A percentile compares a stretch with the other conserved stretches of the same genome.
These are phyloP conservation scores for Cryphonectria radicalis DNA, from an alignment of 2,329 filamentous ascomycete genomes.

Conservation along the genomic window DNA sequence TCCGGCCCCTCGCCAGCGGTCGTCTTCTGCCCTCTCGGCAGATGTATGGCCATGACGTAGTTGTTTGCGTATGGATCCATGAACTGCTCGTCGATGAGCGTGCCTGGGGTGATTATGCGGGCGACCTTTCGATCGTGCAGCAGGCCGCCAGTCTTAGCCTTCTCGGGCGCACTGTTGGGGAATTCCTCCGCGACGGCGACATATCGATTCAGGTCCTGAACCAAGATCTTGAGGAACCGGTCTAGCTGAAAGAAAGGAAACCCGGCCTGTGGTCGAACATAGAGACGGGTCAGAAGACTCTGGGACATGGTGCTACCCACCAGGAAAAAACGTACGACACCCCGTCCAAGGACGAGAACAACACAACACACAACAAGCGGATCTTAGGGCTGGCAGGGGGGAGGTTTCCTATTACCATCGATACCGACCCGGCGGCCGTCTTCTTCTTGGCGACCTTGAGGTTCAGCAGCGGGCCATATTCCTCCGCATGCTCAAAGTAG, in stretches of 20 bases:
- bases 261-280: constrained; percentile 65
- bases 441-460: constrained; percentile 84
- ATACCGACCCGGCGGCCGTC: constrained; percentile 75
- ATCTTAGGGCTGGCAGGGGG: not conserved
- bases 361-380: not conserved
- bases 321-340: constrained; percentile 27
- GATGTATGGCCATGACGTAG: constrained; percentile 82
- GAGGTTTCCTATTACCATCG: constrained; percentile 70
- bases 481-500: constrained; percentile 94
- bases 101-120: constrained; percentile 90
- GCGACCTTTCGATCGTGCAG: constrained; percentile 85
- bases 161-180: constrained; percentile 71
- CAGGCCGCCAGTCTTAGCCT: constrained; percentile 74
- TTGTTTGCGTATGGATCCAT: constrained; percentile 95
- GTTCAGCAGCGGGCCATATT: constrained; percentile 83
- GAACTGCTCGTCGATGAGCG: constrained; percentile 95
- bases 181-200: constrained; percentile 96
- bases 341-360: constrained; percentile 10
- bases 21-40: constrained; percentile 37
- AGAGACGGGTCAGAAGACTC: constrained; percentile 31
- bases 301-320: constrained; percentile 7
- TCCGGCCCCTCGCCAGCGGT: not conserved
- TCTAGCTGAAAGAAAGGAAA: constrained; percentile 95
- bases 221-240: constrained; percentile 87
- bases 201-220: constrained; percentile 87